Percentiles rank a stretch among this genome's conserved stretches.
Evolutionary conservation across 1,139 yeast genomes (phyloP).

Genomic region (Yamadazyma sp.): DNA sequence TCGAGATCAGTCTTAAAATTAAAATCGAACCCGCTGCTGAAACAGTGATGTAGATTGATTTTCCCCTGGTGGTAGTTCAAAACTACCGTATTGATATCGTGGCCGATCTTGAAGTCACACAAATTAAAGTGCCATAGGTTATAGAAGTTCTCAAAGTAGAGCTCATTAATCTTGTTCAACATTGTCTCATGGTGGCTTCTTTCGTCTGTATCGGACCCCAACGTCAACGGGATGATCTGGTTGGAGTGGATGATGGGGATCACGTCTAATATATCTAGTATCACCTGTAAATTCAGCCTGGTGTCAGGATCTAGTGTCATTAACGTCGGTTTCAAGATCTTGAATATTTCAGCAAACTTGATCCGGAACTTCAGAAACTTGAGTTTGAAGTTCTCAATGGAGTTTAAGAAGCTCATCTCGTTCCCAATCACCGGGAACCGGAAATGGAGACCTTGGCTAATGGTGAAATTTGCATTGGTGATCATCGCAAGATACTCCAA

Average conservation of each 20-base stretch:
- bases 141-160: conserved; percentile 62
- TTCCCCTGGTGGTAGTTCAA: conserved; percentile 26
- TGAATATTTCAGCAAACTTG: conserved; percentile 66
- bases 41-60: conserved; percentile 26
- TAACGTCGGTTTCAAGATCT: conserved; percentile 55
- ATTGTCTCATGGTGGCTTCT: conserved; percentile 15
- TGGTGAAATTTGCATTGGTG: conserved; percentile 69
- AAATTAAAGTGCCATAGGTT: conserved; percentile 78
- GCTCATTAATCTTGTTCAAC: conserved; percentile 46
- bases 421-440: conserved; percentile 71
- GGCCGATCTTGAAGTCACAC: conserved; percentile 45
- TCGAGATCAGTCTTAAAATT: conserved; percentile 20
- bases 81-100: conserved; percentile 27
- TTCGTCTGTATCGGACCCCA: conserved; percentile 11
- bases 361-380: conserved; percentile 63
- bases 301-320: conserved; percentile 29
- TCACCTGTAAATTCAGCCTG: conserved; percentile 39
- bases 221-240: conserved; percentile 43
- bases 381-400: conserved; percentile 59
- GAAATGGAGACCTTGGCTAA: conserved; percentile 72
- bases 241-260: conserved; percentile 59
- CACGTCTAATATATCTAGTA: conserved; percentile 58
- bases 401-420: conserved; percentile 63
- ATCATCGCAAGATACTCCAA: conserved; percentile 67
- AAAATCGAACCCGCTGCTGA: conserved; percentile 37